Evolutionary conservation across 2,329 filamentous ascomycete species (phyloP).

Genomic region (Boeremia exigua): DNA sequence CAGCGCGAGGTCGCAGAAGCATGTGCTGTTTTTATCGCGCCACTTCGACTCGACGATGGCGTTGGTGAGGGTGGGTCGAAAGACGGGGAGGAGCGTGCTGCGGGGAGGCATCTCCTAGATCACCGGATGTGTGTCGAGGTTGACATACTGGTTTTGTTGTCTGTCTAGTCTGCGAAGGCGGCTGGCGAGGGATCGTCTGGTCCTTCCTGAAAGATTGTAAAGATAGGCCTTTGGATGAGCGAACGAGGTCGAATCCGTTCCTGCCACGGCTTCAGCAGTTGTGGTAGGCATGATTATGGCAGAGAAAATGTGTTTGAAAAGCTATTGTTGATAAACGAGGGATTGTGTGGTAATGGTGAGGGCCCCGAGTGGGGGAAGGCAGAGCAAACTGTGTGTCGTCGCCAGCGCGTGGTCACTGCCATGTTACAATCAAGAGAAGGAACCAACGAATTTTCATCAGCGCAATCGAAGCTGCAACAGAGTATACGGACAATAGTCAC

Average conservation of each 20-base stretch:
- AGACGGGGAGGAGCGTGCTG: background rate
- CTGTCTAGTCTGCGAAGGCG: background rate
- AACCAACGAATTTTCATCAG: background rate
- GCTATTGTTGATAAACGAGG: too few species aligned
- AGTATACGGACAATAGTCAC: background rate
- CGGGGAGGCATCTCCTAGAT: background rate
- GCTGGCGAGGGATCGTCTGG: background rate
- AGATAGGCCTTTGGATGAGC: background rate
- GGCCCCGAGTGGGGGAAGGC: too few species aligned
- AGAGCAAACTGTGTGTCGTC: too few species aligned
- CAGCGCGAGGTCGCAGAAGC: constrained; percentile 3
- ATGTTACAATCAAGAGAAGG: background rate
- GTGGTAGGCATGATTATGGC: background rate
- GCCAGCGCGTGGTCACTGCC: background rate
- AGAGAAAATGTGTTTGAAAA: too few species aligned
- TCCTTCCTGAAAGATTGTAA: background rate
- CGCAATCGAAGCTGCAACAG: background rate
- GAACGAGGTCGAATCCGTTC: background rate
- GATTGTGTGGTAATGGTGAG: too few species aligned
- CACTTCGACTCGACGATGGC: background rate
- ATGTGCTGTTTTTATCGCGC: background rate
- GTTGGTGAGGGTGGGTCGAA: background rate
- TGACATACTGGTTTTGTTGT: background rate
- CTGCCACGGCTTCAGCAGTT: background rate
- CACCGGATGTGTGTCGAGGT: background rate